A percentile compares a stretch with the other conserved stretches of the same genome.
These are phyloP conservation scores for Naumovozyma dairenensis DNA, from an alignment of 805 yeast species.

Conservation along the genomic window DNA sequence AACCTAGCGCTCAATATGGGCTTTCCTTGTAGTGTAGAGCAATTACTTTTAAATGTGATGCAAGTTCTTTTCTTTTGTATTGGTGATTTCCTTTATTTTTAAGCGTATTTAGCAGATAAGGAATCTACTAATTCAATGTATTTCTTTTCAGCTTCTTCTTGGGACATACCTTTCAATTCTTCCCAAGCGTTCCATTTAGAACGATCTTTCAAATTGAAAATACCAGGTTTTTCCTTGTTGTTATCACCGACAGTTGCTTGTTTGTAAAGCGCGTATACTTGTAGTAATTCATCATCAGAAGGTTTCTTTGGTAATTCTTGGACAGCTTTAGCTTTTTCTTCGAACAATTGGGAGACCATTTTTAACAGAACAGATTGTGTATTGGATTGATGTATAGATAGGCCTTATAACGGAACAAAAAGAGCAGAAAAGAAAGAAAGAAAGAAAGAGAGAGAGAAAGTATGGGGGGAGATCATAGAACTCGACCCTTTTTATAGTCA, in stretches of 20 bases:
- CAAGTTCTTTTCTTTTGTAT: neutral
- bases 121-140: slow-evolving; percentile 61
- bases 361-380: no score
- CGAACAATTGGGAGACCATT: slow-evolving; percentile 30
- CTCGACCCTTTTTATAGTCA: no score
- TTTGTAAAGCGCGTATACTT: slow-evolving; percentile 86
- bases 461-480: no score
- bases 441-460: no score
- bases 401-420: no score
- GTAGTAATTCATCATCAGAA: slow-evolving; percentile 72
- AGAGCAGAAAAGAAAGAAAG: no score
- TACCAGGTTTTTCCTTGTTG: slow-evolving; percentile 74
- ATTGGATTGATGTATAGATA: no score
- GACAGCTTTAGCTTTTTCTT: slow-evolving; percentile 64
- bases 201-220: slow-evolving; percentile 88
- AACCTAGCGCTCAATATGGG: no score
- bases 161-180: slow-evolving; percentile 70
- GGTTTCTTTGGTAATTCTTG: slow-evolving; percentile 69
- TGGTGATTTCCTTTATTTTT: neutral
- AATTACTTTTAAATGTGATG: no score
- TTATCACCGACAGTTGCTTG: slow-evolving; percentile 95
- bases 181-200: slow-evolving; percentile 98
- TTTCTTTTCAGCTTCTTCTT: slow-evolving; percentile 83
- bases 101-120: slow-evolving; percentile 37
- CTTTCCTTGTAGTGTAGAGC: no score